Evolutionary conservation across 768 basidiomycete genomes (phyloP), one percentile per base, ranked within the genome.

Genomic region (Podaxis carcinomalis): DNA sequence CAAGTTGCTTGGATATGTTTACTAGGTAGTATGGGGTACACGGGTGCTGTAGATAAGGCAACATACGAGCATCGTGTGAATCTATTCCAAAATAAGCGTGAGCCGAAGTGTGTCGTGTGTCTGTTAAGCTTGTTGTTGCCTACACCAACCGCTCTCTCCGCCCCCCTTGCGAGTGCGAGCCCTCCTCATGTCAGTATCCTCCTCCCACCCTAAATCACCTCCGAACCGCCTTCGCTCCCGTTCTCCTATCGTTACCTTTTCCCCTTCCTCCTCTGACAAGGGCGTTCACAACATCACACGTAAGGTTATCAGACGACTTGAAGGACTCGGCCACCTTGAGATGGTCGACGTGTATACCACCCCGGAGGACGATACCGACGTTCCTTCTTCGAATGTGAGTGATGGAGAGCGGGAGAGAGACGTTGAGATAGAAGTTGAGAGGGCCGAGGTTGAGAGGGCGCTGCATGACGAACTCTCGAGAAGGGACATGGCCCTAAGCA

Each of bases 1-100:
- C 63, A 97, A 97, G 80, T 83, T 97, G 63, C 79, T 95, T 55
- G 93, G 93, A 64, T 96, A 93, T 74, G 90, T 93, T 63, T 95
- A 95, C 78, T 95, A 91, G 62, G 60, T 57, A 56, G 5, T 19
- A 47, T 9, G 21, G 14, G 21, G 14, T 23, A n/a, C 46, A 32
- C 51, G 47, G 13, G 14, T n/a, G n/a, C n/a, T n/a, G n/a, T 42
- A 42, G 40, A 32, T 42, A 42, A 23, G 46, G 46, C 16, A 47
- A 13, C n/a, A 23, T 32, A 49, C 10, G 21, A 47, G 23, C 47
- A 47, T 36, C 57, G 57, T 57, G 57, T 14, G 57, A 57, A 40
- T 57, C n/a, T 25, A 35, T 50, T 2, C 57, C 47, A 23, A 50
- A 57, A 57, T 32, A 36, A 49, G 21, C 56, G 36, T 6, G n/a